These are phyloP conservation scores for Ensete glaucum DNA, from an alignment of 176 grass and related monocot genomes.

Conservation along the genomic window DNA sequence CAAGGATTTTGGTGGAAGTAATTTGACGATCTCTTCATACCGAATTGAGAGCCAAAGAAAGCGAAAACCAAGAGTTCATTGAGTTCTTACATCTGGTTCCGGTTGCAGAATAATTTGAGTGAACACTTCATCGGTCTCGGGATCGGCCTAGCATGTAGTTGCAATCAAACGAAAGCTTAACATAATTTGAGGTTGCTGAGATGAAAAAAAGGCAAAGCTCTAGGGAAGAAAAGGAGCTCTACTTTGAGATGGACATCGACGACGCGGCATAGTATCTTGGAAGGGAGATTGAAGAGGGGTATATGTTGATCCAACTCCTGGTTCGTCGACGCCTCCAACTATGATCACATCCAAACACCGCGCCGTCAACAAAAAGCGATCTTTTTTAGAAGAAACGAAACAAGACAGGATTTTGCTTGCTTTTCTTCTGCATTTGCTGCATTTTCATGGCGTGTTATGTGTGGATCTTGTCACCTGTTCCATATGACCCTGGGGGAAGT, in stretches of 20 bases:
- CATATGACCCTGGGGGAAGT: constrained; percentile 93
- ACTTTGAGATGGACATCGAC: constrained; percentile 84
- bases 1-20: too few species aligned
- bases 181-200: neutral
- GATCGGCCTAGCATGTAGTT: constrained; percentile 48
- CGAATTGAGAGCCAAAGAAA: neutral
- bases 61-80: neutral
- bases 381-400: constrained; percentile 4
- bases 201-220: neutral
- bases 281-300: constrained; percentile 58
- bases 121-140: constrained; percentile 90
- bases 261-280: constrained; percentile 89
- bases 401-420: neutral
- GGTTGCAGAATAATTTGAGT: constrained; percentile 83
- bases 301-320: constrained; percentile 39
- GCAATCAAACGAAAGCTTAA: constrained; percentile 1
- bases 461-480: constrained; percentile 41
- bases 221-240: constrained; percentile 1
- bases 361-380: constrained; percentile 1
- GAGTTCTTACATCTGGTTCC: constrained; percentile 46
- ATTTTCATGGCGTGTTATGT: neutral
- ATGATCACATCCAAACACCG: neutral
- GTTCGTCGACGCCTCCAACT: constrained; percentile 63
- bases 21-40: neutral
- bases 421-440: too few species aligned